Conservation (phyloP, 441 rosid species). For the Bruguiera hainesii region DNA sequence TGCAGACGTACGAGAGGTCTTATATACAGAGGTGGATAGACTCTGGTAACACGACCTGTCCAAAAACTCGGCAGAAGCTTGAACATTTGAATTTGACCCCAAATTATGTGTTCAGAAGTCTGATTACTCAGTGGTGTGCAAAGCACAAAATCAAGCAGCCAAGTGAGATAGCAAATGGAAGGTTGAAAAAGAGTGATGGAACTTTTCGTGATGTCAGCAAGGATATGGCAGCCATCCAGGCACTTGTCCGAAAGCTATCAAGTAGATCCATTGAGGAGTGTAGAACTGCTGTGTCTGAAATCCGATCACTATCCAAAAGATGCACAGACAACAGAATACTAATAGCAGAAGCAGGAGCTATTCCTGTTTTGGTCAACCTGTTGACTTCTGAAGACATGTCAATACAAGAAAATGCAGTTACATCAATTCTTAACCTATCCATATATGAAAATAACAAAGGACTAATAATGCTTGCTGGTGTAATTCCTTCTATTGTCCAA, state of each 20-base stretch:
- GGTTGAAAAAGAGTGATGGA: conserved; percentile 57
- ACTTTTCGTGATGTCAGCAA: conserved; percentile 60
- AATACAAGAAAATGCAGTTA: conserved; percentile 77
- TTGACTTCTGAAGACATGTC: conserved; percentile 54
- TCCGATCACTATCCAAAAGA: conserved; percentile 74
- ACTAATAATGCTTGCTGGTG: conserved; percentile 83
- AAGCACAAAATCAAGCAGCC: conserved; percentile 77
- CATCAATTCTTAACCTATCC: conserved; percentile 86
- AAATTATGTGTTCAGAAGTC: conserved; percentile 79
- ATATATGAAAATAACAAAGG: conserved; percentile 75
- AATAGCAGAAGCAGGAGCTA: conserved; percentile 83
- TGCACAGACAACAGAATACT: conserved; percentile 84
- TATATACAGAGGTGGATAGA: conserved; percentile 98
- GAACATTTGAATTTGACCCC: conserved; percentile 74
- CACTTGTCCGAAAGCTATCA: conserved; percentile 66
- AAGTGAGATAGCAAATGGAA: conserved; percentile 46
- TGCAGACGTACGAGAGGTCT: conserved; percentile 95
- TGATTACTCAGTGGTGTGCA: conserved; percentile 82
- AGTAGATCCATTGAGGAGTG: conserved; percentile 50
- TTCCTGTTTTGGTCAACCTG: conserved; percentile 66
- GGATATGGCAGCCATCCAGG: conserved; percentile 70
- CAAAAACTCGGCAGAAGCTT: conserved; percentile 94
- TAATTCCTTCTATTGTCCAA: conserved; percentile 79
- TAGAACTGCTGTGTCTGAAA: conserved; percentile 60
- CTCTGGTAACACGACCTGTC: conserved; percentile 78